A percentile compares a stretch with the other conserved stretches of the same genome.
Conservation (phyloP, 2,329 filamentous ascomycete species). For the Xylaria sp. region DNA sequence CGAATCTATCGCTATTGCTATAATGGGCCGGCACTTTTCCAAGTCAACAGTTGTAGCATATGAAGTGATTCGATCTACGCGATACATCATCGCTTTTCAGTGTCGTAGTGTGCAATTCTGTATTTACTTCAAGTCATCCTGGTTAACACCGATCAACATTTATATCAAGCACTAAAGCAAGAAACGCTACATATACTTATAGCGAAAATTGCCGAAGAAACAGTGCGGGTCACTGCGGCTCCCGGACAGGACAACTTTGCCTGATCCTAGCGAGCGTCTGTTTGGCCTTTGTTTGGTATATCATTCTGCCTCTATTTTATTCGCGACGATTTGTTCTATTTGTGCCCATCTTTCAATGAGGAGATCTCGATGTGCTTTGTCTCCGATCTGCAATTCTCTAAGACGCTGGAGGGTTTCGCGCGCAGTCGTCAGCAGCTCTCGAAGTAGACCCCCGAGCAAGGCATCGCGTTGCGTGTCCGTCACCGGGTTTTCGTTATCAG, state of each 20-base stretch:
- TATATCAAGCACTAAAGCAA: not conserved
- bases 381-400: not conserved
- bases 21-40: not conserved
- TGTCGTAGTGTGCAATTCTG: not conserved
- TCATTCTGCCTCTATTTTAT: not conserved
- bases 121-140: not conserved
- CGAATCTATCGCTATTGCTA: not conserved
- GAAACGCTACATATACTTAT: not conserved
- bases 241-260: not conserved
- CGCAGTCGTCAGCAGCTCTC: not conserved
- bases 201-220: not conserved
- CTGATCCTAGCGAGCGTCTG: not conserved
- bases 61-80: not conserved
- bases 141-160: too few species aligned
- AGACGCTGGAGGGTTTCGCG: not conserved
- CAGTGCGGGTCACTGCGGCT: too few species aligned
- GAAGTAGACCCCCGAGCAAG: not conserved
- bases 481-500: not conserved
- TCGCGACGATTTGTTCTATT: not conserved
- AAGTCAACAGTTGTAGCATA: not conserved
- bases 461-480: not conserved
- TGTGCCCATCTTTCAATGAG: not conserved
- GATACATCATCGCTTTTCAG: not conserved
- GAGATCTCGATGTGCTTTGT: not conserved
- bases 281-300: not conserved